Conservation (phyloP, 2,329 filamentous ascomycete species). For the Lachnellula arida region DNA sequence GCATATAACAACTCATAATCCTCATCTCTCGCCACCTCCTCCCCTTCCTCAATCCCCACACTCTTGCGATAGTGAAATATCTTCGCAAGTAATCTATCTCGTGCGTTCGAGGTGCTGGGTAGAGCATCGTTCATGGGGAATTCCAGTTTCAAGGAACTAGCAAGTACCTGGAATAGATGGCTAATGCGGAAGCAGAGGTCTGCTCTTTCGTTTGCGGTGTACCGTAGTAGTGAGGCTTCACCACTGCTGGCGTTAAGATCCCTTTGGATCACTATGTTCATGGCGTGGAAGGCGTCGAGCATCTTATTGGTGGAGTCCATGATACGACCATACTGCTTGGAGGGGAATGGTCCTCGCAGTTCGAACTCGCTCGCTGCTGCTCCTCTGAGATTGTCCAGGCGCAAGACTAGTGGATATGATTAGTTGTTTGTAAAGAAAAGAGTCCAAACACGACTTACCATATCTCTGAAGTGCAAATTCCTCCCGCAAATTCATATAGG, state of each 20-base stretch:
- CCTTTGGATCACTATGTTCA: constrained; percentile 87
- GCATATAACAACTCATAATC: constrained; percentile 93
- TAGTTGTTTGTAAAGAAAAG: constrained; percentile 15
- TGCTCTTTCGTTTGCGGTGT: constrained; percentile 72
- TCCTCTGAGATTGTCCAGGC: constrained; percentile 66
- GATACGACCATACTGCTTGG: constrained; percentile 66
- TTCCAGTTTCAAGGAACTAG: constrained; percentile 88
- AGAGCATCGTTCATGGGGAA: constrained; percentile 88
- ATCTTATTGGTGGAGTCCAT: constrained; percentile 77
- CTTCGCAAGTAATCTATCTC: constrained; percentile 79
- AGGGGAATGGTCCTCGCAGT: constrained; percentile 80
- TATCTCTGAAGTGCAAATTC: constrained; percentile 84
- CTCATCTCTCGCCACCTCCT: constrained; percentile 53
- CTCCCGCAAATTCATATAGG: constrained; percentile 85
- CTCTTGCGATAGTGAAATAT: constrained; percentile 82
- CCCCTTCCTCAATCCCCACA: constrained; percentile 11
- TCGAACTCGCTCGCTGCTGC: constrained; percentile 84
- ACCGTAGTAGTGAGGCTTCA: constrained; percentile 73
- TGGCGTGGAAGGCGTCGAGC: constrained; percentile 90
- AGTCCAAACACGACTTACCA: constrained; percentile 33
- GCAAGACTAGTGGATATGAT: constrained; percentile 41
- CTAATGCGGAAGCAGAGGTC: constrained; percentile 85
- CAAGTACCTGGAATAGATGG: constrained; percentile 81
- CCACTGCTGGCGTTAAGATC: constrained; percentile 71
- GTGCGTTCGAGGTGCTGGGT: constrained; percentile 73